Evolutionary conservation across 345 rosid species (phyloP).

Genomic region (Camelina sativa): DNA sequence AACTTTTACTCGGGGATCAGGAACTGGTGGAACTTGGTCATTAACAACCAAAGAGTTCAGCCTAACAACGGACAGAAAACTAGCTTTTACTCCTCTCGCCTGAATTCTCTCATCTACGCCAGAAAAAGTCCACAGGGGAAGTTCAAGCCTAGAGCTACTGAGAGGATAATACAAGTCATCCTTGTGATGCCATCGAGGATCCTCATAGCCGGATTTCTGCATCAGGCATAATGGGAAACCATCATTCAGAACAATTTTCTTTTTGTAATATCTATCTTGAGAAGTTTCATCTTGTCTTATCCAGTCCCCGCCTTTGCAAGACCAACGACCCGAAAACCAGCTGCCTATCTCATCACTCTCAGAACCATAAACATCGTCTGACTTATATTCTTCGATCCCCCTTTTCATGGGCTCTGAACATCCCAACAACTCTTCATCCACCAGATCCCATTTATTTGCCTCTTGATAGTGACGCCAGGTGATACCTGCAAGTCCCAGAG

Average conservation of each 20-base stretch:
- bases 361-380: slow-evolving; percentile 51
- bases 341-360: slow-evolving; percentile 54
- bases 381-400: slow-evolving; percentile 51
- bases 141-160: slow-evolving; percentile 82
- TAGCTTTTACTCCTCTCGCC: slow-evolving; percentile 78
- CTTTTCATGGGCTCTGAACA: slow-evolving; percentile 45
- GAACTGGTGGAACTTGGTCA: slow-evolving; percentile 83
- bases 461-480: slow-evolving; percentile 47
- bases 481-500: slow-evolving; percentile 52
- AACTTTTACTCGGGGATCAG: slow-evolving; percentile 70
- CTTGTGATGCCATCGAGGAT: slow-evolving; percentile 90
- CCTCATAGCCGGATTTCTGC: slow-evolving; percentile 87
- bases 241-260: slow-evolving; percentile 85
- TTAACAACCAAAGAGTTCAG: slow-evolving; percentile 96
- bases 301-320: slow-evolving; percentile 99
- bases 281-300: slow-evolving; percentile 79
- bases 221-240: slow-evolving; percentile 94
- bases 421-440: slow-evolving; percentile 48
- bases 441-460: slow-evolving; percentile 45
- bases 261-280: slow-evolving; percentile 65
- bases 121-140: slow-evolving; percentile 92
- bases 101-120: slow-evolving; percentile 74
- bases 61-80: slow-evolving; percentile 78
- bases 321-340: slow-evolving; percentile 81
- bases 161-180: slow-evolving; percentile 84